Base-by-base conservation (phyloP, 75 land plant species). In the Chamaecyparis obtusa region DNA sequence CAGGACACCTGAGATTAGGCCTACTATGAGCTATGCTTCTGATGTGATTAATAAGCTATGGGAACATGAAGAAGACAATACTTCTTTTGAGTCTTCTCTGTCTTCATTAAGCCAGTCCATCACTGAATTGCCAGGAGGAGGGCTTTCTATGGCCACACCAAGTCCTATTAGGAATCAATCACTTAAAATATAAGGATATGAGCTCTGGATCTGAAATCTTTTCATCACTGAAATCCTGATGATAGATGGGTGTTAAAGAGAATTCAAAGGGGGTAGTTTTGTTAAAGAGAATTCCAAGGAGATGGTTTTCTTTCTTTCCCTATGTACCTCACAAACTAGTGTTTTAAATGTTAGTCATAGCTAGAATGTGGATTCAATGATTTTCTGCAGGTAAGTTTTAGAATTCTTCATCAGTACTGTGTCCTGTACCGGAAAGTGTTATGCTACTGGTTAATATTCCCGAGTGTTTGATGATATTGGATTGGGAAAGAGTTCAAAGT, bases 21-120 rank as follows among this genome's bases (percentile, higher is more conserved):
- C 91, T 32, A 79, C 85, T 0, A 83, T 89, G 49, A 84, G 80
- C 37, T 85, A 91, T 17, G 91, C 88, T n/a, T 17, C 88, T 54
- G 88, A 87, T 74, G 84, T 85, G 87, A 85, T 90, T 36, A 81
- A 85, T 10, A 79, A 90, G 41, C 80, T 88, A 0, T 76, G 82
- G 49, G 32, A 32, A 32, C 82, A 36, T 6, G 30, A 85, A 5
- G 89, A 39, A 39, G 83, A 36, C 1, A 60, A 24, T 24, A 0
- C 0, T 27, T 64, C 69, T 27, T 64, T 64, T 64, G 27, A 49
- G 48, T 71, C 87, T 43, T 49, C 87, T 10, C 0, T 0, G 1
- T 64, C 85, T 88, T 87, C 89, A 24, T 5, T 17, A 8, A 5
- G 1, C 60, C 74, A 43, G 4, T 74, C 76, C 15, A 74, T 74